Evolutionary conservation across 805 yeast species (phyloP).

Genomic region (Brettanomyces sp.): DNA sequence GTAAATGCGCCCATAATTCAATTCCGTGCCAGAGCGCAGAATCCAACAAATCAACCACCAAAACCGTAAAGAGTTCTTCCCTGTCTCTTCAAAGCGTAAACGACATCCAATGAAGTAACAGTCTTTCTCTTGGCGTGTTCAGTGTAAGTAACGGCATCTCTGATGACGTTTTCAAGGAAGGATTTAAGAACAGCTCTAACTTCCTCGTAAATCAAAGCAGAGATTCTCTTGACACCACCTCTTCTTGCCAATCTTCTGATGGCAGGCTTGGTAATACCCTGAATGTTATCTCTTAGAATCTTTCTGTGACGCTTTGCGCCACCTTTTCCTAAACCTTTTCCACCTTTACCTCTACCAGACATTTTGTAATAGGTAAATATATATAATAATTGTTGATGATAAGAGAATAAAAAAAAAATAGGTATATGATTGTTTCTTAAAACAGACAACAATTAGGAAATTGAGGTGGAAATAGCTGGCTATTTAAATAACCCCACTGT

Average conservation of each 20-base stretch:
- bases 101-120: slow-evolving; percentile 96
- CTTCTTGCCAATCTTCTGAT: slow-evolving; percentile 99
- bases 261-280: slow-evolving; percentile 99
- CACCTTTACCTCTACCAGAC: slow-evolving; percentile 99
- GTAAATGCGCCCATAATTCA: not conserved
- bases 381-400: not conserved
- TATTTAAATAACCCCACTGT: not conserved
- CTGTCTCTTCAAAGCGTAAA: slow-evolving; percentile 99
- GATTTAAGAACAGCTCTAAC: slow-evolving; percentile 95
- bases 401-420: not conserved
- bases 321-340: slow-evolving; percentile 99
- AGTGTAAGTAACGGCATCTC: slow-evolving; percentile 99
- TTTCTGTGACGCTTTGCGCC: slow-evolving; percentile 99
- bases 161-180: slow-evolving; percentile 92
- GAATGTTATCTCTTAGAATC: slow-evolving; percentile 98
- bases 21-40: not conserved
- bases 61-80: slow-evolving; percentile 99
- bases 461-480: not conserved
- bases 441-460: not conserved
- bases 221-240: slow-evolving; percentile 99
- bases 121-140: slow-evolving; percentile 99
- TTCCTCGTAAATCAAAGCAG: slow-evolving; percentile 97
- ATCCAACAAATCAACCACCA: slow-evolving; percentile 72
- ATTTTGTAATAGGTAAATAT: slow-evolving; percentile 31
- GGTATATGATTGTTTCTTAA: not conserved